A percentile compares a stretch with the other conserved stretches of the same genome.
These are phyloP conservation scores for Ceratocystis diversiconidia DNA, from an alignment of 2,329 filamentous ascomycete genomes.

Conservation along the genomic window DNA sequence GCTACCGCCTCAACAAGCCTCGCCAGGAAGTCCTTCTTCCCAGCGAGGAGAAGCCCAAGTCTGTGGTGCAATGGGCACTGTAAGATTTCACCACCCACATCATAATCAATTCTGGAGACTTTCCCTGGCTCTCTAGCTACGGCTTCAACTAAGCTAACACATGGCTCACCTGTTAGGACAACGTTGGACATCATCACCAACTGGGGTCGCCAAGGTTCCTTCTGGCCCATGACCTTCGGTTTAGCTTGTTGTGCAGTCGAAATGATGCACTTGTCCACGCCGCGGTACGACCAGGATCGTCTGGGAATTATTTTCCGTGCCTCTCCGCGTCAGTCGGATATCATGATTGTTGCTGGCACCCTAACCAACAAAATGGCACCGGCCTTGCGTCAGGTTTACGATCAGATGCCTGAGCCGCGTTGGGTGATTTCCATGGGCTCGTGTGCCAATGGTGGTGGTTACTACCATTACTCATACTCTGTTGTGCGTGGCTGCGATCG, in stretches of 20 bases:
- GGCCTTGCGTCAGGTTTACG: conserved; percentile 77
- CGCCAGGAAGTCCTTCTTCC: conserved; percentile 58
- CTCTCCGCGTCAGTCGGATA: conserved; percentile 73
- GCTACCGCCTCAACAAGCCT: conserved; percentile 28
- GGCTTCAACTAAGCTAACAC: neutral
- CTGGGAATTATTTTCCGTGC: conserved; percentile 84
- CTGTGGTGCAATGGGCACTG: conserved; percentile 73
- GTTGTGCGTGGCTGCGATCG: conserved; percentile 63
- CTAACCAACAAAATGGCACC: conserved; percentile 95
- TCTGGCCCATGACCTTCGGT: conserved; percentile 82
- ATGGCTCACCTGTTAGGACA: conserved; percentile 37
- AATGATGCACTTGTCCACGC: conserved; percentile 85
- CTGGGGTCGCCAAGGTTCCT: conserved; percentile 70
- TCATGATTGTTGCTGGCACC: conserved; percentile 88
- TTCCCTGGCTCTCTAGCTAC: neutral
- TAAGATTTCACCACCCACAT: conserved; percentile 34
- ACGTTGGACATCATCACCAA: conserved; percentile 67
- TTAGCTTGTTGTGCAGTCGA: conserved; percentile 81
- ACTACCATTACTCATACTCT: conserved; percentile 76
- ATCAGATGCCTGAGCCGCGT: conserved; percentile 85
- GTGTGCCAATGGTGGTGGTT: conserved; percentile 72
- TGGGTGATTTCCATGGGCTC: conserved; percentile 79
- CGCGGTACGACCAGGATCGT: conserved; percentile 78
- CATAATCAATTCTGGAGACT: too few relatives aligned
- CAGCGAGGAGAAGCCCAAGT: conserved; percentile 68